phyloP scores from a whole-genome alignment of 176 grass and related monocot genomes.

The Dendrocalamus sinicus region DNA sequence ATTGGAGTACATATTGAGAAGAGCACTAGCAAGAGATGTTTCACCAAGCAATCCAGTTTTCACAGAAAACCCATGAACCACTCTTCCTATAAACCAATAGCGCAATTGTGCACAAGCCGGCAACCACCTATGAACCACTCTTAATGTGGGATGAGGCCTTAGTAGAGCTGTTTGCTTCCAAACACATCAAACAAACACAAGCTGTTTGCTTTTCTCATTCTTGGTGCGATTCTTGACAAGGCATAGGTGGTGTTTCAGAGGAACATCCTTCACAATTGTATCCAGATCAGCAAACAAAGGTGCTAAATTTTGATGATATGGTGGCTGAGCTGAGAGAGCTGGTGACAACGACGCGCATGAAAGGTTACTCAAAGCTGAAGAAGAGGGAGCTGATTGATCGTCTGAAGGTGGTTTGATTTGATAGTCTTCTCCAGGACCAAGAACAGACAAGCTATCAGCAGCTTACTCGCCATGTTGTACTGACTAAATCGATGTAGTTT shows the following conservation, averaged over 20 bases:
- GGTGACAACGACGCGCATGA: conserved; percentile 62
- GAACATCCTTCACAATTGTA: background rate
- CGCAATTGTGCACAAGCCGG: conserved; percentile 60
- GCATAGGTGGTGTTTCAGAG: conserved; percentile 16
- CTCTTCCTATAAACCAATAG: conserved; percentile 56
- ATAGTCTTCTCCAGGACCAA: conserved; percentile 15
- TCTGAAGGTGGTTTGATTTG: conserved; percentile 39
- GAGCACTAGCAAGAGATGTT: conserved; percentile 51
- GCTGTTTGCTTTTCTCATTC: background rate
- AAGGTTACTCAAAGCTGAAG: conserved; percentile 72
- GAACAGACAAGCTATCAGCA: background rate
- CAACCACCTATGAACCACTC: background rate
- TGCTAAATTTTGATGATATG: conserved; percentile 52
- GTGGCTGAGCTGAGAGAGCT: conserved; percentile 60
- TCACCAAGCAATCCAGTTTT: conserved; percentile 64
- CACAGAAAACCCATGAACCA: conserved; percentile 65
- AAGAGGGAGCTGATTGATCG: conserved; percentile 56
- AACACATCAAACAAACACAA: too few species aligned
- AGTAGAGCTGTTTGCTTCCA: too few species aligned
- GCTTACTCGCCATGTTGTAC: background rate
- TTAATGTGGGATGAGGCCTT: too few species aligned
- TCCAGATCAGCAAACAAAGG: background rate
- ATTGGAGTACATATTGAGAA: conserved; percentile 90
- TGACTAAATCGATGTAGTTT: background rate
- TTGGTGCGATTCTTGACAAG: background rate